phyloP scores from a whole-genome alignment of 768 basidiomycete species.

The Fomitopsis serialis region DNA sequence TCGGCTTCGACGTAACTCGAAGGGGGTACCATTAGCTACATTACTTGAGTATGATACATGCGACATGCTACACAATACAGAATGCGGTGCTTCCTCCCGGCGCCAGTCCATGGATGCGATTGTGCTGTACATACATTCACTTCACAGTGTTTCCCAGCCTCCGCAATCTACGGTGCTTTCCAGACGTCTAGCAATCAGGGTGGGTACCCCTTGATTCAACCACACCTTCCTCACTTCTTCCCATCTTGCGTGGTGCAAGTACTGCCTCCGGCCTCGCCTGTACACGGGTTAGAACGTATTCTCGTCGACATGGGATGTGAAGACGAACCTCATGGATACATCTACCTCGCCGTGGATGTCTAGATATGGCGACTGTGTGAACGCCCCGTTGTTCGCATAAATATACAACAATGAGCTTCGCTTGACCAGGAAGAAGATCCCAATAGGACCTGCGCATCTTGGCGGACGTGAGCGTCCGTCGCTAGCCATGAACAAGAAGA shows the following conservation, averaged over 20 bases:
- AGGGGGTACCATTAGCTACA: background rate
- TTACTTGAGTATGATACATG: background rate
- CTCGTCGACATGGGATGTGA: background rate
- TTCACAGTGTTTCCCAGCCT: conserved; percentile 86
- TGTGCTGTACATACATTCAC: background rate
- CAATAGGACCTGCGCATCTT: conserved; percentile 88
- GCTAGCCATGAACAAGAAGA: background rate
- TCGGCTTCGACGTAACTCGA: background rate
- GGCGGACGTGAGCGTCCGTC: conserved; percentile 1
- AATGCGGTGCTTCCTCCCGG: background rate
- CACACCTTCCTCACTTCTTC: conserved; percentile 90
- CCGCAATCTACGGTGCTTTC: conserved; percentile 85
- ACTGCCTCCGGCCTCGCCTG: conserved; percentile 87
- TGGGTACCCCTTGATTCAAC: conserved; percentile 88
- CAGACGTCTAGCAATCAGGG: conserved; percentile 81
- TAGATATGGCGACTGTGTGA: conserved; percentile 83
- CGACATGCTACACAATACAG: conserved; percentile 3
- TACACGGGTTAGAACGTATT: background rate
- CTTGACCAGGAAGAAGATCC: conserved; percentile 88
- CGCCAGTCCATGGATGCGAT: background rate
- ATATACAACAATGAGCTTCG: conserved; percentile 87
- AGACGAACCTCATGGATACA: conserved; percentile 75
- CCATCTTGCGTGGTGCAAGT: conserved; percentile 77
- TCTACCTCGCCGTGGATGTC: conserved; percentile 95
- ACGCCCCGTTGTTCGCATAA: conserved; percentile 86